Evolutionary conservation across 2,329 filamentous ascomycete species (phyloP).

Genomic region (Iodosphaeria phyllophila): DNA sequence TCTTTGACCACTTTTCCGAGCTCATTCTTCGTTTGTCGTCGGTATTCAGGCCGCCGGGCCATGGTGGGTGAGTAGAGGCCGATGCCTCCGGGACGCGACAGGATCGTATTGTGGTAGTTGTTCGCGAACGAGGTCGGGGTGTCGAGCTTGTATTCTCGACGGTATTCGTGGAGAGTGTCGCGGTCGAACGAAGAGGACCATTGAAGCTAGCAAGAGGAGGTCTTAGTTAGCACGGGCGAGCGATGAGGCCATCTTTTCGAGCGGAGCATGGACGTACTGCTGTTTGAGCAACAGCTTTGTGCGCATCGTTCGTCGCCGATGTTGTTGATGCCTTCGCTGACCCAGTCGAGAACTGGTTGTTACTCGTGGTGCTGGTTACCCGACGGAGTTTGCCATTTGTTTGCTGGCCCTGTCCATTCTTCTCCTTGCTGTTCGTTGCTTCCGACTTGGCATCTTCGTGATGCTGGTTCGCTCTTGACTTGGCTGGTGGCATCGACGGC

Average conservation of each 20-base stretch:
- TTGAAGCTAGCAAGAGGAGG: conserved; percentile 25
- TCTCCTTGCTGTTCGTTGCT: conserved; percentile 14
- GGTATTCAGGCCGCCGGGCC: conserved; percentile 42
- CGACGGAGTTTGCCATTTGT: conserved; percentile 35
- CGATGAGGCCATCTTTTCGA: background rate
- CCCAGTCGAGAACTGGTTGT: conserved; percentile 9
- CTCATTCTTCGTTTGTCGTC: conserved; percentile 53
- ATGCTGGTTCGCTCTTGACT: conserved; percentile 11
- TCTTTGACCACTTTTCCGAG: conserved; percentile 57
- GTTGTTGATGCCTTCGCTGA: conserved; percentile 5
- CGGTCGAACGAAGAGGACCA: conserved; percentile 54
- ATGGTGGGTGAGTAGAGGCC: conserved; percentile 61
- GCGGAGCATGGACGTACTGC: conserved; percentile 8
- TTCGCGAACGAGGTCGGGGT: conserved; percentile 52
- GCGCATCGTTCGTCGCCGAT: no score
- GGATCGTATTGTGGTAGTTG: conserved; percentile 40
- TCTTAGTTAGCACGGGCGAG: conserved; percentile 1
- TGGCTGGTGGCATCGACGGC: conserved; percentile 8
- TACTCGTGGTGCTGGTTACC: conserved; percentile 23
- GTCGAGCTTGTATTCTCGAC: conserved; percentile 52
- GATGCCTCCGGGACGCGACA: conserved; percentile 43
- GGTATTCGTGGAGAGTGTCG: conserved; percentile 54
- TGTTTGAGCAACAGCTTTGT: conserved; percentile 8
- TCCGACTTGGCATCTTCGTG: conserved; percentile 17
- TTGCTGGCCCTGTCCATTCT: conserved; percentile 16